Percentiles rank a stretch among this genome's conserved stretches.
Conservation (phyloP, 306 rosid genomes). For the Malus orientalis region DNA sequence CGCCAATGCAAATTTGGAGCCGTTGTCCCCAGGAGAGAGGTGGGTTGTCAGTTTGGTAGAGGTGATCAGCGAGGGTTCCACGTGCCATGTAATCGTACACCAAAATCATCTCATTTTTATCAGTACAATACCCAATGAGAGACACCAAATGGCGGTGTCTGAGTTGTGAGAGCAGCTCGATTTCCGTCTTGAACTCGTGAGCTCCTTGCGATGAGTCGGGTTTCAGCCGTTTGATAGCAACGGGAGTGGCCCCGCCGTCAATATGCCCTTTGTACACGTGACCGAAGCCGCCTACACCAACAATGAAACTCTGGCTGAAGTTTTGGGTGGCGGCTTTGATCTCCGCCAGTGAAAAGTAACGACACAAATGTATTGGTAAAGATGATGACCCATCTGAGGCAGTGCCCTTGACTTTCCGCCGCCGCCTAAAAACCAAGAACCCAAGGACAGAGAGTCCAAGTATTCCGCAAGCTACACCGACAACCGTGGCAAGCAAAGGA, state of each 20-base stretch:
- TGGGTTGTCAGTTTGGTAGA: constrained; percentile 1
- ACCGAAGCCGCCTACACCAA: constrained; percentile 40
- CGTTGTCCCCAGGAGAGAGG: constrained; percentile 23
- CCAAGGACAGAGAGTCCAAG: not conserved
- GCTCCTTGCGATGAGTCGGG: constrained; percentile 28
- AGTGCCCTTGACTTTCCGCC: not conserved
- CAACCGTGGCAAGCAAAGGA: not conserved
- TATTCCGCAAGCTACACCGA: not conserved
- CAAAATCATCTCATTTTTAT: constrained; percentile 18
- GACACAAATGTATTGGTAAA: constrained; percentile 15
- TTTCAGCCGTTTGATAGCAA: constrained; percentile 31
- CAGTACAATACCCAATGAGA: constrained; percentile 14
- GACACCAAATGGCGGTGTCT: constrained; percentile 27
- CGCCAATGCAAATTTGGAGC: constrained; percentile 19
- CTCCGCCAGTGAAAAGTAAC: constrained; percentile 21
- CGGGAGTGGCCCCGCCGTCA: not conserved
- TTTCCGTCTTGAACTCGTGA: constrained; percentile 31
- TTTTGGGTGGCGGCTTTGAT: constrained; percentile 29
- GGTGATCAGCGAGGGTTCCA: constrained; percentile 11
- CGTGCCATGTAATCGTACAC: constrained; percentile 23
- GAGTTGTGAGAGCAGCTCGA: constrained; percentile 28
- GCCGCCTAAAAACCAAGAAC: not conserved
- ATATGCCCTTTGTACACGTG: constrained; percentile 30
- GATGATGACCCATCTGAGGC: not conserved
- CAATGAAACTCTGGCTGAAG: constrained; percentile 4